A percentile compares a stretch with the other conserved stretches of the same genome.
These are phyloP conservation scores for Sarocladium oryzae DNA, from an alignment of 2,329 filamentous ascomycete species.

Conservation along the genomic window DNA sequence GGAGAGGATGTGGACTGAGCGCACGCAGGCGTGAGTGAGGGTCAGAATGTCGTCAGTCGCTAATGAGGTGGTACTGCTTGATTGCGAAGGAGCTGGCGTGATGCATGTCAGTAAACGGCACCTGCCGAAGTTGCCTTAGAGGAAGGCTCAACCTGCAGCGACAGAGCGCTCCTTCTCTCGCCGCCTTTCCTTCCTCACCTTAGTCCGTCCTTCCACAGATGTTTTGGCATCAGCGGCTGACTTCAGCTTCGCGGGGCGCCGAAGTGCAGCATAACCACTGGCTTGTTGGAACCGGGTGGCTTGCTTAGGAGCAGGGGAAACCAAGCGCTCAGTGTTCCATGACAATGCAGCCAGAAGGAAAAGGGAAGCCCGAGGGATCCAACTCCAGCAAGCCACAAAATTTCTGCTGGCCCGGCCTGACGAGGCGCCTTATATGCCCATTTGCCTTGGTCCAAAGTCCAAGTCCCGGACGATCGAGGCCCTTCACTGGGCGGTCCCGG, in stretches of 20 bases:
- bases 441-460: background rate
- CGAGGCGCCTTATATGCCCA: background rate
- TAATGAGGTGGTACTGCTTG: too few species aligned
- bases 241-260: too few species aligned
- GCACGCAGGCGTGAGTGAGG: background rate
- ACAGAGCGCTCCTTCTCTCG: too few species aligned
- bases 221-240: background rate
- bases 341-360: background rate
- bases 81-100: too few species aligned
- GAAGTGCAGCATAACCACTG: too few species aligned
- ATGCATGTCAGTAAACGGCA: background rate
- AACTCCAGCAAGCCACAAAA: too few species aligned
- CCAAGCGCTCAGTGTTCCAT: conserved; percentile 5
- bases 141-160: too few species aligned
- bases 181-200: background rate
- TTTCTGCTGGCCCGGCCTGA: too few species aligned
- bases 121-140: background rate
- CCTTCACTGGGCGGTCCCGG: background rate
- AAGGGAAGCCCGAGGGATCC: background rate
- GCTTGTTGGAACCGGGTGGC: background rate
- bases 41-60: background rate
- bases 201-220: background rate
- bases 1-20: background rate
- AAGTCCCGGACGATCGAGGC: conserved; percentile 8
- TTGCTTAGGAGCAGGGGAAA: background rate